Evolutionary conservation across 176 grass and related monocot genomes (phyloP), one percentile per base, ranked within the genome.

Genomic region (Musa schizocarpa): DNA sequence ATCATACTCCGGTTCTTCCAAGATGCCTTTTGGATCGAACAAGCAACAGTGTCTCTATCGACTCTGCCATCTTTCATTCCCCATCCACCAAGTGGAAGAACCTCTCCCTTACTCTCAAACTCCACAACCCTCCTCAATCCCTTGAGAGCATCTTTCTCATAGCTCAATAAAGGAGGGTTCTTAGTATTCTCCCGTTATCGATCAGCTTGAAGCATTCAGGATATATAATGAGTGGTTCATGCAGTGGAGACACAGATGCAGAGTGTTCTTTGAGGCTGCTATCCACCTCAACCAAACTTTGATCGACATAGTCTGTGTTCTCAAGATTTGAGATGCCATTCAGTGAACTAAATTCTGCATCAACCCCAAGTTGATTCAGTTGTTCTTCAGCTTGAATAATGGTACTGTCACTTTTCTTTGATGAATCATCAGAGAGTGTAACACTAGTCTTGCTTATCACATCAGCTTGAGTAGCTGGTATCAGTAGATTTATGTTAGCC

Each of bases 201-300:
- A 82, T 99, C 91, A 78, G 88, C 88, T 91, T 92, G 91, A 76
- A 99, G 72, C 96, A 99, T 99, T 88, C 53, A 84, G 84, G 81
- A 77, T 29, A 29, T 29, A 43, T 6, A 43, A 6, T 5, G 78
- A 26, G 79, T 53, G 90, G 78, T 76, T 48, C 82, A 76, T 54
- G 53, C 79, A 78, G 75, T 78, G 13, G 88, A 83, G 71, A 62
- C 71, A 77, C 73, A 68, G 70, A 71, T 43, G 34, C 3, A 6
- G 34, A 43, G 34, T 43, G 65, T 84, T 77, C 34, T 77, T 53
- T 75, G 82, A 81, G 76, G 52, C 62, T 69, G 68, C 70, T 84
- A 81, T 89, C 91, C 43, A 85, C 72, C n/a, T 78, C 62, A 69
- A 76, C 72, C 86, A 91, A 78, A 80, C 83, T 84, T 52, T 76